A percentile compares a stretch with the other conserved stretches of the same genome.
These are phyloP conservation scores for Exophiala aquamarina DNA, from an alignment of 2,329 filamentous ascomycete genomes.

Conservation along the genomic window DNA sequence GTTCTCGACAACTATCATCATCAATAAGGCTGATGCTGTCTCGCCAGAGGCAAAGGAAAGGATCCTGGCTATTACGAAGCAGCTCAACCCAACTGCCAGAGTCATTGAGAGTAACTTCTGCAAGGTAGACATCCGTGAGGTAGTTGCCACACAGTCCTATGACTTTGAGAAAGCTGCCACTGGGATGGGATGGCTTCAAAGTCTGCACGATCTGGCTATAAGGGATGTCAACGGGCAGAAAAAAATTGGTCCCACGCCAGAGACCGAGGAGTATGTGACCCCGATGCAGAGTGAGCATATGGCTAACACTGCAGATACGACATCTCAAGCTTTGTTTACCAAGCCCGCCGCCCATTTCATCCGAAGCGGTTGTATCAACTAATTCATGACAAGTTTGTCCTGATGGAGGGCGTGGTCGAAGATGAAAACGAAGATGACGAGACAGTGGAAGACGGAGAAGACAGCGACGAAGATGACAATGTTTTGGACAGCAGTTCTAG, in stretches of 20 bases:
- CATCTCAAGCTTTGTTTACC: conserved; percentile 70
- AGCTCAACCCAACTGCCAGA: conserved; percentile 67
- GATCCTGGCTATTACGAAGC: conserved; percentile 55
- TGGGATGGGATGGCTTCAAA: conserved; percentile 69
- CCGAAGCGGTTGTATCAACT: conserved; percentile 41
- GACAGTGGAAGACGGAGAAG: conserved; percentile 31
- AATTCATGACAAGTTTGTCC: conserved; percentile 46
- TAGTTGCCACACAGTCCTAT: conserved; percentile 67
- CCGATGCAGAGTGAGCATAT: conserved; percentile 21
- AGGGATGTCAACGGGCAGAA: conserved; percentile 57
- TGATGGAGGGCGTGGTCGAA: conserved; percentile 39
- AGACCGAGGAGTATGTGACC: conserved; percentile 60
- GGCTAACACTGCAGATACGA: conserved; percentile 52
- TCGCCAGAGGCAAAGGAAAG: conserved; percentile 45
- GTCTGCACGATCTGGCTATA: conserved; percentile 66
- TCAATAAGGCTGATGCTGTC: conserved; percentile 70
- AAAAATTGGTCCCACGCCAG: conserved; percentile 64
- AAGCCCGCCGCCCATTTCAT: conserved; percentile 54
- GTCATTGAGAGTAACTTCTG: conserved; percentile 61
- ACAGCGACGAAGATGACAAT: conserved; percentile 29
- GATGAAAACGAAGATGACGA: conserved; percentile 31
- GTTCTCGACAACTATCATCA: conserved; percentile 70
- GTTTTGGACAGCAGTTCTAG: conserved; percentile 3
- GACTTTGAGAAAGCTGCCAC: conserved; percentile 63
- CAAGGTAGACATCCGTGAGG: conserved; percentile 60